Conservation (phyloP, 768 basidiomycete genomes). For the Hericium rajendrae region DNA sequence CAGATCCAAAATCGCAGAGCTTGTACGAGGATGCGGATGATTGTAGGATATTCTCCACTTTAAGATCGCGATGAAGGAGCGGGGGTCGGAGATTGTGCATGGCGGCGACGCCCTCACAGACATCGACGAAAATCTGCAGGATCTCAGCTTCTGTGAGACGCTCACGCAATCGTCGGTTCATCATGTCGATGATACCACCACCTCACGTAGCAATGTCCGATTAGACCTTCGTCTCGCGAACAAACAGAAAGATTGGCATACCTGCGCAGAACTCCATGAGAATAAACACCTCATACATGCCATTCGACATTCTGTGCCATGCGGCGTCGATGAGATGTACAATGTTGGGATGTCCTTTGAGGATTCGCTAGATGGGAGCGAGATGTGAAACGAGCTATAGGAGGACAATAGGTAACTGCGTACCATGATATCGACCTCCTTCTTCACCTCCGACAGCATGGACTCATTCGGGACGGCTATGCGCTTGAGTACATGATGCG, state of each 20-base stretch:
- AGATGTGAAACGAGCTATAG: constrained; percentile 6
- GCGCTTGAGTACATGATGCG: constrained; percentile 93
- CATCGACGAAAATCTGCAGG: constrained; percentile 94
- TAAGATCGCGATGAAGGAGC: constrained; percentile 92
- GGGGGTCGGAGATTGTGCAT: constrained; percentile 94
- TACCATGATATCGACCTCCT: constrained; percentile 99
- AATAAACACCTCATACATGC: constrained; percentile 92
- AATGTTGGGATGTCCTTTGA: constrained; percentile 91
- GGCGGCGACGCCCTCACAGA: constrained; percentile 91
- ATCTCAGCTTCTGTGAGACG: constrained; percentile 94
- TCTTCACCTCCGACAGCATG: constrained; percentile 89
- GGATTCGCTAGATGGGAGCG: constrained; percentile 47
- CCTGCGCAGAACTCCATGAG: constrained; percentile 98
- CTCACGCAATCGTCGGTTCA: constrained; percentile 93
- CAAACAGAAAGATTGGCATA: constrained; percentile 23
- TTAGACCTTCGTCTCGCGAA: constrained; percentile 6
- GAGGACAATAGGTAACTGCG: constrained; percentile 13
- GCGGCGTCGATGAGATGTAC: constrained; percentile 94
- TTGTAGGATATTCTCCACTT: constrained; percentile 97
- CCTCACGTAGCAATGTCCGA: constrained; percentile 34
- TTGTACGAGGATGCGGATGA: constrained; percentile 80
- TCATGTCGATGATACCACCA: constrained; percentile 99
- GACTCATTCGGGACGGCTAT: constrained; percentile 87
- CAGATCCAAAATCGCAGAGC: constrained; percentile 96
- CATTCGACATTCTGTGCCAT: constrained; percentile 76